Evolutionary conservation across 805 yeast genomes (phyloP).

Genomic region (Kluyveromyces nonfermentans): DNA sequence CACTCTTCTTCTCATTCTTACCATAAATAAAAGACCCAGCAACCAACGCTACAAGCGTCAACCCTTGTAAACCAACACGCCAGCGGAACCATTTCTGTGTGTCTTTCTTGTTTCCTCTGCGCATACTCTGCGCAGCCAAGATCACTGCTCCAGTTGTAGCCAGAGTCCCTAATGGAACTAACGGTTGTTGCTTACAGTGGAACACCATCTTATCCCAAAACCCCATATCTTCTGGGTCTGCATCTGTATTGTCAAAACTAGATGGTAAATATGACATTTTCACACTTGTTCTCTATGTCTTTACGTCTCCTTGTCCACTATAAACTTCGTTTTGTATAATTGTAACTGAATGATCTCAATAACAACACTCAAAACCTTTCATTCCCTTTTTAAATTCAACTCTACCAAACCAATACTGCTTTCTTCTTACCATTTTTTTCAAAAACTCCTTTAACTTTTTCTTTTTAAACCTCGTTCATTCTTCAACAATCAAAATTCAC

Average conservation of each 20-base stretch:
- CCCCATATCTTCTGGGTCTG: slow-evolving; percentile 29
- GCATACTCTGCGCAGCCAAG: slow-evolving; percentile 67
- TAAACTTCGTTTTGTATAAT: too few species aligned
- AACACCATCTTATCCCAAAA: slow-evolving; percentile 48
- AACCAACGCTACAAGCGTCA: slow-evolving; percentile 73
- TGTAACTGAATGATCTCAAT: too few species aligned
- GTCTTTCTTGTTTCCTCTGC: slow-evolving; percentile 57
- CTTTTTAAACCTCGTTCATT: neutral
- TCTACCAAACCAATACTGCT: too few species aligned
- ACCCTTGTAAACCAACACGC: slow-evolving; percentile 81
- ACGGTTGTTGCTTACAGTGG: slow-evolving; percentile 76
- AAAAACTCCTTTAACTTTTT: neutral
- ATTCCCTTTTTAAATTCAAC: too few species aligned
- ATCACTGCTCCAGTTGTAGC: slow-evolving; percentile 75
- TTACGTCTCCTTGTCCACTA: too few species aligned
- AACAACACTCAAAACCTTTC: too few species aligned
- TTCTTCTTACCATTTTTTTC: neutral
- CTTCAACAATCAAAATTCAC: too few species aligned
- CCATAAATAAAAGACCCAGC: slow-evolving; percentile 71
- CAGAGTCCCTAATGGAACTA: slow-evolving; percentile 75
- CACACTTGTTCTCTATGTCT: neutral
- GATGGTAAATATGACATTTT: slow-evolving; percentile 19
- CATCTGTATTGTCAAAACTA: slow-evolving; percentile 27
- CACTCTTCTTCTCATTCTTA: slow-evolving; percentile 36
- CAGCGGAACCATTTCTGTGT: slow-evolving; percentile 86